Evolutionary conservation across 495 filamentous ascomycete genomes (phyloP), one percentile per base, ranked within the genome.

Genomic region (Aspergillus hancockii): DNA sequence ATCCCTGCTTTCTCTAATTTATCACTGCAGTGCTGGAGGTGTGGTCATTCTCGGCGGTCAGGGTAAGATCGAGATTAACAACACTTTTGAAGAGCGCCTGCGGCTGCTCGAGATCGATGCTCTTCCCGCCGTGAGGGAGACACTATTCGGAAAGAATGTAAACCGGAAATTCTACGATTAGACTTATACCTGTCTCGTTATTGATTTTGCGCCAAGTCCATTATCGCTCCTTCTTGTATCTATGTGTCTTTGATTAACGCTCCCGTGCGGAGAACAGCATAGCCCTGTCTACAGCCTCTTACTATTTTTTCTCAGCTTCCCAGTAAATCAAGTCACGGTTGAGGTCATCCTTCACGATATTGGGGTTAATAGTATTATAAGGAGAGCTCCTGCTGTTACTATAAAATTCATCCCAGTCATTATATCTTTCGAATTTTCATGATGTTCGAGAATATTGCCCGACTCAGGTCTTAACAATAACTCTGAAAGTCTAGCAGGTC

Each of bases 31-130:
- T 62, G 82, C 91, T 54, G 94, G 94, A 57, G 94, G 94, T 61
- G 78, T 97, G 18, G 70, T 79, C 43, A 89, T 98, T 61, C 71
- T 95, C 22, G 91, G 92, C 25, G 85, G 88, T 49, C 81, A 85
- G 58, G 95, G 95, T 68, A 97, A 93, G 82, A 98, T 99, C 72
- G 91, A 96, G 63, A 96, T 99, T 71, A 92, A 97, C 85, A 97
- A 99, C 77, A 98, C 94, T 25, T 87, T 98, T 50, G 95, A 98
- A 65, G 90, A 96, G 70, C 86, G 95, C 55, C 78, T 99, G 73
- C 86, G 85, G 60, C 77, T 98, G 55, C 83, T 97, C 40, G 86
- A 93, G 71, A 85, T 85, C 55, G 90, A 90, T 64, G 90, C 90
- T 28, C 82, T 98, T 41, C 95, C 95, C 13, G 86, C 86, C 32